These are phyloP conservation scores for Lipomyces kockii DNA, from an alignment of 805 yeast species.

Conservation along the genomic window DNA sequence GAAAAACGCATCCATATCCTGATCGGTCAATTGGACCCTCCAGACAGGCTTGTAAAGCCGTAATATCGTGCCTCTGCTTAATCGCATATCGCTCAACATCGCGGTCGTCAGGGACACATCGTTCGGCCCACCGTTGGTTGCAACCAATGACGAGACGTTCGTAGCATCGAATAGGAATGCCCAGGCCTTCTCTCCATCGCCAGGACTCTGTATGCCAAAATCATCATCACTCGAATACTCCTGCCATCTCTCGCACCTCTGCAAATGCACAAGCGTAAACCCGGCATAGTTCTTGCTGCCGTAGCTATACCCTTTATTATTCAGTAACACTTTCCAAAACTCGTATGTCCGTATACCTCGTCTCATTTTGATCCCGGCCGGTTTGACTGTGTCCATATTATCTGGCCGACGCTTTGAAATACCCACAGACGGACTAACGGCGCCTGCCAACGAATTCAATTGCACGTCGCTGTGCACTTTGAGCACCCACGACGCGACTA, in stretches of 20 bases:
- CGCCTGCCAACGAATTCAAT: constrained; percentile 12
- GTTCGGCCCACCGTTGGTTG: background rate
- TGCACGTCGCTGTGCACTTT: constrained; percentile 29
- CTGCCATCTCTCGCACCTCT: background rate
- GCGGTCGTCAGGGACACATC: constrained; percentile 9
- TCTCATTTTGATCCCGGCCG: background rate
- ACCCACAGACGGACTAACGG: background rate
- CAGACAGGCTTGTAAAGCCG: constrained; percentile 27
- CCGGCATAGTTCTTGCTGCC: constrained; percentile 29
- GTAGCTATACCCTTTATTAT: constrained; percentile 17
- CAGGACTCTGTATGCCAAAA: background rate
- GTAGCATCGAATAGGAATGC: constrained; percentile 20
- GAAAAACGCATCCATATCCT: constrained; percentile 1
- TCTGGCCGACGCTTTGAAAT: background rate
- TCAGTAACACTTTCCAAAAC: constrained; percentile 14
- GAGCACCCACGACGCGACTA: constrained; percentile 17
- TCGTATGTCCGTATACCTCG: constrained; percentile 1
- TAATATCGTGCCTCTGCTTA: constrained; percentile 11
- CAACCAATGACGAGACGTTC: constrained; percentile 2
- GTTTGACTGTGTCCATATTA: background rate
- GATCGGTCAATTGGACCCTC: constrained; percentile 9
- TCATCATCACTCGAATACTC: background rate
- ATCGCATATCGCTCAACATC: constrained; percentile 14
- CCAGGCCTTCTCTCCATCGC: constrained; percentile 9
- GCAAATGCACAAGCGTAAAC: constrained; percentile 21